phyloP scores from a whole-genome alignment of 2,329 filamentous ascomycete species.

The Colletotrichum sp. region DNA sequence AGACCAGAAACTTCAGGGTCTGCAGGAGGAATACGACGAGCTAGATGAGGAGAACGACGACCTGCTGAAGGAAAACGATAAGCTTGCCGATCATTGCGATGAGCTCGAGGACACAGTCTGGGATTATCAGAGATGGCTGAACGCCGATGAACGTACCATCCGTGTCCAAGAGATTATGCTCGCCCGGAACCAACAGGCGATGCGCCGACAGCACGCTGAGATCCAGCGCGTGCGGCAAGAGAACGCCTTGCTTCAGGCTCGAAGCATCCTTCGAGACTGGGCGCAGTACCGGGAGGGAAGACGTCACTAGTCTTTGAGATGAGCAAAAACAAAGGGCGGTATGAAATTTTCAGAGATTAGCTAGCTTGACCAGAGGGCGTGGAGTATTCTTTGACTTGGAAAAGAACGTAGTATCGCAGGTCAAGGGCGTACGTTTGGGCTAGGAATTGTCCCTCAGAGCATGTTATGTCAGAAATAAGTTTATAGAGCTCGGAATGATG shows the following conservation, averaged over 20 bases:
- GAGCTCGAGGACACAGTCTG: neutral
- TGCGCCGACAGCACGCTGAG: neutral
- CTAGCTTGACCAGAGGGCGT: neutral
- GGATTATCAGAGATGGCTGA: neutral
- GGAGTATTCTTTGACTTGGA: neutral
- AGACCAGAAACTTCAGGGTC: neutral
- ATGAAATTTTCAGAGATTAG: neutral
- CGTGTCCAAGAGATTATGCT: neutral
- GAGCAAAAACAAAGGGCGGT: neutral
- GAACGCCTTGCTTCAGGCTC: neutral
- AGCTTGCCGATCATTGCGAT: neutral
- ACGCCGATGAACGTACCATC: neutral
- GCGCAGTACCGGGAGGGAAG: neutral
- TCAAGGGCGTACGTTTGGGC: neutral
- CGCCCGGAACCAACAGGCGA: neutral
- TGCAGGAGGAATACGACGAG: neutral
- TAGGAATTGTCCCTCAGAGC: neutral
- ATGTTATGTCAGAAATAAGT: rapidly evolving
- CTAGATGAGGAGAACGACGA: neutral
- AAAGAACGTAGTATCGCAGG: neutral
- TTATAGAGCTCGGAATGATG: neutral
- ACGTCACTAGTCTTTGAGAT: neutral
- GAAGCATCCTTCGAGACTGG: neutral
- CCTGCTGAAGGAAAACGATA: neutral
- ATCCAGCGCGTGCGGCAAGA: neutral